Percentiles rank a stretch among this genome's conserved stretches.
Evolutionary conservation across 139 green algal genomes (phyloP).

Genomic region (Pycnococcus provasolii): DNA sequence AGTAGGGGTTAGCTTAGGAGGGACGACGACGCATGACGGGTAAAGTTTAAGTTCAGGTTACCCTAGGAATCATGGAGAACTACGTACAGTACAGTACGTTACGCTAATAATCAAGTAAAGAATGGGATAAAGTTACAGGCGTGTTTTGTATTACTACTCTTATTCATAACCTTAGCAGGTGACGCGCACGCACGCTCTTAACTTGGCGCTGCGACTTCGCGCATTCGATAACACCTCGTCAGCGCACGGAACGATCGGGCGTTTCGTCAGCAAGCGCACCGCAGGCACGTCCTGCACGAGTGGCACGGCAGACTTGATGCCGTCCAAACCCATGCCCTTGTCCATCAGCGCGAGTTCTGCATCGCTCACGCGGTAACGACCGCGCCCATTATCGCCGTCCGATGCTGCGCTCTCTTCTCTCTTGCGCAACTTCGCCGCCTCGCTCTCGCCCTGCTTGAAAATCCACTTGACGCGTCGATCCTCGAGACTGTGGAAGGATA

Average conservation of each 20-base stretch:
- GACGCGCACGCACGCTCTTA: background rate
- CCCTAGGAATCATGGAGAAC: too few relatives aligned
- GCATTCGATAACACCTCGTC: constrained; percentile 19
- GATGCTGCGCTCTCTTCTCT: background rate
- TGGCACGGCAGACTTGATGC: background rate
- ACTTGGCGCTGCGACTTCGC: constrained; percentile 23
- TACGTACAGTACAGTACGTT: too few relatives aligned
- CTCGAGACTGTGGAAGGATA: constrained; percentile 91
- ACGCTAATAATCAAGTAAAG: too few relatives aligned
- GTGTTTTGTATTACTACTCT: too few relatives aligned
- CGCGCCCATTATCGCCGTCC: background rate
- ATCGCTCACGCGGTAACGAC: background rate
- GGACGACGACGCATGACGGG: too few relatives aligned
- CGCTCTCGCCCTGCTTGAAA: background rate
- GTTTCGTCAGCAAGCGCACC: constrained; percentile 12
- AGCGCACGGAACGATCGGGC: constrained; percentile 8
- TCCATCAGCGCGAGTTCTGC: background rate
- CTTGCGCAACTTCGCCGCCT: constrained; percentile 1
- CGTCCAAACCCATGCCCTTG: constrained; percentile 1
- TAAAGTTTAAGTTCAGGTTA: too few relatives aligned
- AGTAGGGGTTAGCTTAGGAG: too few relatives aligned
- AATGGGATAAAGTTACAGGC: too few relatives aligned
- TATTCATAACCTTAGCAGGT: too few relatives aligned
- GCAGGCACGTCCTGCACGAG: too few relatives aligned
- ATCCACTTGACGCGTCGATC: constrained; percentile 43